Evolutionary conservation across 2,329 filamentous ascomycete genomes (phyloP).

Genomic region (Xylaria sp.): DNA sequence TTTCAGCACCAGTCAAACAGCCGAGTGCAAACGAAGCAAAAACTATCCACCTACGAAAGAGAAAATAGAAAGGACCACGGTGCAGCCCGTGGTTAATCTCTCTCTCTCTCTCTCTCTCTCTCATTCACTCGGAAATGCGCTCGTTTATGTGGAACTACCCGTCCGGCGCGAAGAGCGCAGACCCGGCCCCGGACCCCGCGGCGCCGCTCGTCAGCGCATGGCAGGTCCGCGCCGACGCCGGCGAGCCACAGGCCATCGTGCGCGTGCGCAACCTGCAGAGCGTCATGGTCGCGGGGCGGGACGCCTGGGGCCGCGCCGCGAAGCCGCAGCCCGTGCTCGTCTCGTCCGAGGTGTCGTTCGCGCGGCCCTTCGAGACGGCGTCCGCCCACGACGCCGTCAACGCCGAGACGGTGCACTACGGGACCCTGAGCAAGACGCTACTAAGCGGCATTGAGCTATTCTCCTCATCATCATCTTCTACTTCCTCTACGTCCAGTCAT

Average conservation of each 20-base stretch:
- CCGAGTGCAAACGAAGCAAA: background rate
- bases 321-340: conserved; percentile 71
- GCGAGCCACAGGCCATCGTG: conserved; percentile 63
- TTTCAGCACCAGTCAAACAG: background rate
- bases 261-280: conserved; percentile 70
- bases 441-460: conserved; percentile 57
- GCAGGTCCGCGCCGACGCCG: conserved; percentile 53
- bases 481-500: conserved; percentile 28
- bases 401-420: conserved; percentile 80
- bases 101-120: no score
- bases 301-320: conserved; percentile 72
- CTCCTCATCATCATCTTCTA: conserved; percentile 31
- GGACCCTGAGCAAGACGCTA: conserved; percentile 73
- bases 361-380: conserved; percentile 65
- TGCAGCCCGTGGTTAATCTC: no score
- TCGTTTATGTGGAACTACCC: conserved; percentile 42
- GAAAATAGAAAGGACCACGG: background rate
- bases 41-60: background rate
- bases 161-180: conserved; percentile 34
- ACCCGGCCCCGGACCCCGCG: conserved; percentile 41
- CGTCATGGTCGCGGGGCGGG: conserved; percentile 65
- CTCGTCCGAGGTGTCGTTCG: conserved; percentile 68
- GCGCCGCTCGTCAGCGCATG: conserved; percentile 52
- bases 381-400: conserved; percentile 69
- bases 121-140: conserved; percentile 34